These are phyloP conservation scores for Ensete glaucum DNA, from an alignment of 176 grass and related monocot species.

Conservation along the genomic window DNA sequence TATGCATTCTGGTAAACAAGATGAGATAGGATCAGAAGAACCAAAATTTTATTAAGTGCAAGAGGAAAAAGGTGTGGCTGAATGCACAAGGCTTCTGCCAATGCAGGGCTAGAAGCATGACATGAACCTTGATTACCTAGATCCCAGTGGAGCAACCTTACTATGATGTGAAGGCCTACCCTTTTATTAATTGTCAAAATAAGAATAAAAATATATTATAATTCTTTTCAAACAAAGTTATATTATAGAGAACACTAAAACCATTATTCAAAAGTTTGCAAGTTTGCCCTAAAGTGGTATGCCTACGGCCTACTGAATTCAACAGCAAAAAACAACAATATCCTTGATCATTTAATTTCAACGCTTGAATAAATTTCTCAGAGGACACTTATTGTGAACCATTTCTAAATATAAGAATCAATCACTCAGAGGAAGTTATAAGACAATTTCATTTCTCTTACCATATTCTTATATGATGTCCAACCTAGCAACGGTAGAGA, in stretches of 20 bases:
- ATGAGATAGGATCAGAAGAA: background rate
- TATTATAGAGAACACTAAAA: no score
- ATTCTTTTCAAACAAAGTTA: no score
- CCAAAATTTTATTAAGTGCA: background rate
- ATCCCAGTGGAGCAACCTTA: no score
- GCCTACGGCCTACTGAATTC: no score
- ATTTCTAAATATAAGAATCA: background rate
- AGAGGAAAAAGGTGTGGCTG: background rate
- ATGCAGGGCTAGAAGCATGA: no score
- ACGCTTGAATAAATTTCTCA: background rate
- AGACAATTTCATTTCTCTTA: slow-evolving; percentile 17
- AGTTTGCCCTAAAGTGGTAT: no score
- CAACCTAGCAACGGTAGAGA: slow-evolving; percentile 52
- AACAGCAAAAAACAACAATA: background rate
- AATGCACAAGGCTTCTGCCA: background rate
- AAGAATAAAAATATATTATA: no score
- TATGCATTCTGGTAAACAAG: slow-evolving; percentile 1
- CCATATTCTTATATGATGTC: slow-evolving; percentile 58
- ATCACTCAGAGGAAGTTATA: background rate
- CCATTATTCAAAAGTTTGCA: no score
- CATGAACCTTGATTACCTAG: no score
- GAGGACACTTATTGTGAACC: background rate
- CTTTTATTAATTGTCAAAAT: no score
- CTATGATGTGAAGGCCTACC: no score
- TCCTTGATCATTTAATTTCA: background rate